Evolutionary conservation across 768 basidiomycete species (phyloP).

Genomic region (Lactifluus volemus): DNA sequence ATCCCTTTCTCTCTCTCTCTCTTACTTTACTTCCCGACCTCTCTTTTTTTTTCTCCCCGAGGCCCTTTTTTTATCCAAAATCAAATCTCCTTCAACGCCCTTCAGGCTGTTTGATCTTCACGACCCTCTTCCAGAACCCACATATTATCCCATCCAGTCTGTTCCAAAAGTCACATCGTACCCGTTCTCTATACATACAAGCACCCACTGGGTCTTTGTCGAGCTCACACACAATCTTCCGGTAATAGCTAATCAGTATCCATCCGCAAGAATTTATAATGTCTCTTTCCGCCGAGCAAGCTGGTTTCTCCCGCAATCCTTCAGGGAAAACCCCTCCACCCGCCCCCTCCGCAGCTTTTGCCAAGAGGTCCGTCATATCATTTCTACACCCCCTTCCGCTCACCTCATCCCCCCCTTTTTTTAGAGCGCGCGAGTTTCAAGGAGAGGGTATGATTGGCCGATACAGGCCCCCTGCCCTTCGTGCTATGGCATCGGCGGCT

Average conservation of each 20-base stretch:
- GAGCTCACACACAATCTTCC: slow-evolving; percentile 26
- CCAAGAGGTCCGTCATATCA: slow-evolving; percentile 56
- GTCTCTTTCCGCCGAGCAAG: slow-evolving; percentile 87
- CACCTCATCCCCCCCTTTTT: slow-evolving; percentile 11
- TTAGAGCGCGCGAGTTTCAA: slow-evolving; percentile 78
- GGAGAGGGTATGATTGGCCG: slow-evolving; percentile 62
- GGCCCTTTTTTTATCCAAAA: slow-evolving; percentile 21
- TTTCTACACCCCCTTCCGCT: slow-evolving; percentile 14
- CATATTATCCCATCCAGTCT: slow-evolving; percentile 33
- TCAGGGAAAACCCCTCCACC: slow-evolving; percentile 88
- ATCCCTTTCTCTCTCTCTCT: slow-evolving; percentile 8
- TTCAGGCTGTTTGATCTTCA: slow-evolving; percentile 24
- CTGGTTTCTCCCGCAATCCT: slow-evolving; percentile 71
- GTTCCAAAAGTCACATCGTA: slow-evolving; percentile 25
- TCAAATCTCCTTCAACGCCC: slow-evolving; percentile 11
- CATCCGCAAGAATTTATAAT: slow-evolving; percentile 62
- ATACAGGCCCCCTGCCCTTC: slow-evolving; percentile 77
- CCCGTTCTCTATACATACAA: slow-evolving; percentile 26
- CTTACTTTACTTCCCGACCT: slow-evolving; percentile 13
- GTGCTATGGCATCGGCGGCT: slow-evolving; percentile 59
- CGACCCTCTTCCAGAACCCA: slow-evolving; percentile 34
- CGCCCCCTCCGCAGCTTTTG: slow-evolving; percentile 82
- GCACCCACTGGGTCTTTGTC: slow-evolving; percentile 10
- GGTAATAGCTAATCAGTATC: slow-evolving; percentile 79
- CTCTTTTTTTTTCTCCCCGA: slow-evolving; percentile 22